A percentile compares a stretch with the other conserved stretches of the same genome.
Evolutionary conservation across 441 rosid genomes (phyloP).

Genomic region (Pelargonium australe): DNA sequence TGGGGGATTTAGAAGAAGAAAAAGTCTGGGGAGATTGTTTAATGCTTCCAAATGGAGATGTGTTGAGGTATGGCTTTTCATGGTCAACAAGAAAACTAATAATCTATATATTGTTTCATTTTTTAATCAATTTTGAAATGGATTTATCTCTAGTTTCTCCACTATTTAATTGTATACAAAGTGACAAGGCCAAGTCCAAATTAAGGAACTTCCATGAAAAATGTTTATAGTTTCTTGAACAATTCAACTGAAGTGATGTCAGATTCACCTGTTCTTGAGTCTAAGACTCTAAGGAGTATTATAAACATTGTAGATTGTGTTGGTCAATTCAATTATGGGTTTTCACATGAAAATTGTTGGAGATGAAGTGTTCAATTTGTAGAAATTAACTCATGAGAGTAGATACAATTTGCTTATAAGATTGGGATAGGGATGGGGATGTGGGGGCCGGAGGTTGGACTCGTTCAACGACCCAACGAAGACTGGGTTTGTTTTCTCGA

Average conservation of each 20-base stretch:
- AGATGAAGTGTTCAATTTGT: background rate
- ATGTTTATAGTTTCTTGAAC: background rate
- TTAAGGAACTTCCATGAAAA: slow-evolving; percentile 1
- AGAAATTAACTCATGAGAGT: background rate
- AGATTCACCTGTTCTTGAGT: background rate
- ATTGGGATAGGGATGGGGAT: background rate
- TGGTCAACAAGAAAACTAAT: background rate
- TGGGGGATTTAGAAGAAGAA: background rate
- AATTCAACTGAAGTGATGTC: background rate
- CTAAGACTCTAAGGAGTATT: background rate
- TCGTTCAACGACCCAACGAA: background rate
- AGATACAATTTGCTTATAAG: background rate
- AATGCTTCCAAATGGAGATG: background rate
- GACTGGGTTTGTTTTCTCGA: background rate
- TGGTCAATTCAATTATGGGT: background rate
- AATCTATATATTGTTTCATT: background rate
- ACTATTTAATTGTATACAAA: background rate
- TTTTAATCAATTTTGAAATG: background rate
- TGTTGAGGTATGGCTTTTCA: background rate
- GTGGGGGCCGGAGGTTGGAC: background rate
- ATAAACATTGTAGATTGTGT: background rate
- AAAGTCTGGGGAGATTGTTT: background rate
- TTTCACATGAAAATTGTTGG: background rate
- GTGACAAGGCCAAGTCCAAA: slow-evolving; percentile 3
- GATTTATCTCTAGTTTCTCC: background rate